These are phyloP conservation scores for Trichoderma simmonsii DNA, from an alignment of 2,329 filamentous ascomycete genomes.

Conservation along the genomic window DNA sequence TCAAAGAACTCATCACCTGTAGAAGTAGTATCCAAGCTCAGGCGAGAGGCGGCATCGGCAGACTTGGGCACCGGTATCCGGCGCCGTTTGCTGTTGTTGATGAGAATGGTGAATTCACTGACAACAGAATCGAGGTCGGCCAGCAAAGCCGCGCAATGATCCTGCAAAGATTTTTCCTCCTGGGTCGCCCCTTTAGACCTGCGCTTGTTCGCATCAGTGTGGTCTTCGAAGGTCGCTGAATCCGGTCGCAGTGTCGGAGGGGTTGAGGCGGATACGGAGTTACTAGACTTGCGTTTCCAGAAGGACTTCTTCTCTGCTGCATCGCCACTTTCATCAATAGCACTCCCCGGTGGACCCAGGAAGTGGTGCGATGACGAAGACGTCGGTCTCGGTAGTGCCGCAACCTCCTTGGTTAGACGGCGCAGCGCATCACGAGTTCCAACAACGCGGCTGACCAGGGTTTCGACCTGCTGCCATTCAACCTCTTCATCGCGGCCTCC, in stretches of 20 bases:
- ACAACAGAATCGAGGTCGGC: conserved; percentile 82
- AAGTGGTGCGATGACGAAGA: conserved; percentile 30
- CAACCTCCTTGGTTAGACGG: conserved; percentile 80
- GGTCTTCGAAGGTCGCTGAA: conserved; percentile 30
- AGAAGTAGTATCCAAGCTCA: conserved; percentile 75
- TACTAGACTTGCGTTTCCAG: conserved; percentile 85
- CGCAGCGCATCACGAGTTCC: conserved; percentile 86
- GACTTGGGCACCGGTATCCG: conserved; percentile 56
- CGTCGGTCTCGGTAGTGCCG: conserved; percentile 43
- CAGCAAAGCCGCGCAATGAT: conserved; percentile 79
- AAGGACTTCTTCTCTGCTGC: conserved; percentile 69
- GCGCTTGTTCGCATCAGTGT: conserved; percentile 29
- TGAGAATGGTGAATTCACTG: conserved; percentile 72
- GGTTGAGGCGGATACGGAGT: conserved; percentile 41
- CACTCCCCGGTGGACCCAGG: conserved; percentile 42
- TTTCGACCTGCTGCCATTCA: conserved; percentile 85
- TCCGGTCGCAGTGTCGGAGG: conserved; percentile 40
- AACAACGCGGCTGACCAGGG: conserved; percentile 78
- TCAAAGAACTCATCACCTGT: conserved; percentile 93
- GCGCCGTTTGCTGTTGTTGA: conserved; percentile 75
- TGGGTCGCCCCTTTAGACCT: conserved; percentile 40
- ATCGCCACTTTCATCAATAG: conserved; percentile 41
- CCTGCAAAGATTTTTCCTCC: conserved; percentile 67
- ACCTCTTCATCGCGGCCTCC: conserved; percentile 60
- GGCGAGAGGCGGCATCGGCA: conserved; percentile 43